A percentile compares a stretch with the other conserved stretches of the same genome.
phyloP scores from a whole-genome alignment of 176 grass and related monocot species.

The Hordeum marinum region DNA sequence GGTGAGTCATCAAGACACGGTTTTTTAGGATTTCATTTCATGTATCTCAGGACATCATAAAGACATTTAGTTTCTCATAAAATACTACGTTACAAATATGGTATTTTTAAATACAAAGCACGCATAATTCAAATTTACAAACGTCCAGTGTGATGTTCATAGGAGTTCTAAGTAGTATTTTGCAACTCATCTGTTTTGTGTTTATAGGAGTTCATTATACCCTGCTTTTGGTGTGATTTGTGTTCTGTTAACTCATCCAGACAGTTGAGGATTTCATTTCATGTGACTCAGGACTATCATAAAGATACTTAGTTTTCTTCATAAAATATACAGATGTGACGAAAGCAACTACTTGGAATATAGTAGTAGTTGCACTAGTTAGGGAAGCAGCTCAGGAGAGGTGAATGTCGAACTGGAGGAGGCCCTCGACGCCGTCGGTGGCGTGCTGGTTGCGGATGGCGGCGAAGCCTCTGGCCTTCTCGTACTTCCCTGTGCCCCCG shows the following conservation, averaged over 20 bases:
- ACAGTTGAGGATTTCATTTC: not conserved
- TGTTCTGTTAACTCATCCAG: not conserved
- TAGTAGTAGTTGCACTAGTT: not conserved
- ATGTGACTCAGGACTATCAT: not conserved
- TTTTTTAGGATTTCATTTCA: too few relatives aligned
- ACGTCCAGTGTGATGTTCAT: too few relatives aligned
- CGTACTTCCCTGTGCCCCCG: slow-evolving; percentile 73
- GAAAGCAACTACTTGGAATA: not conserved
- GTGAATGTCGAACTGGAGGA: slow-evolving; percentile 63
- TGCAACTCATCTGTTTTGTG: too few relatives aligned
- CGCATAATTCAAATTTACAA: too few relatives aligned
- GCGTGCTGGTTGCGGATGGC: slow-evolving; percentile 57
- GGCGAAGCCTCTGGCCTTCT: slow-evolving; percentile 64
- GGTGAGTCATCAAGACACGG: too few relatives aligned
- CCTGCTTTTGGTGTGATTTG: not conserved
- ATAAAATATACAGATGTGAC: not conserved
- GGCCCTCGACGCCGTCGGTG: slow-evolving; percentile 55
- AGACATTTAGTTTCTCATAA: too few relatives aligned
- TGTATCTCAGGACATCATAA: too few relatives aligned
- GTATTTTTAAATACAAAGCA: too few relatives aligned
- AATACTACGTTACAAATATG: too few relatives aligned
- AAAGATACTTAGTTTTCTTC: not conserved
- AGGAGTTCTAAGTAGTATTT: too few relatives aligned
- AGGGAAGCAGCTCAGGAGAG: slow-evolving; percentile 34
- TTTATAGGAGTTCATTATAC: not conserved